phyloP scores from a whole-genome alignment of 495 filamentous ascomycete species.

The Penicillium paradoxum region DNA sequence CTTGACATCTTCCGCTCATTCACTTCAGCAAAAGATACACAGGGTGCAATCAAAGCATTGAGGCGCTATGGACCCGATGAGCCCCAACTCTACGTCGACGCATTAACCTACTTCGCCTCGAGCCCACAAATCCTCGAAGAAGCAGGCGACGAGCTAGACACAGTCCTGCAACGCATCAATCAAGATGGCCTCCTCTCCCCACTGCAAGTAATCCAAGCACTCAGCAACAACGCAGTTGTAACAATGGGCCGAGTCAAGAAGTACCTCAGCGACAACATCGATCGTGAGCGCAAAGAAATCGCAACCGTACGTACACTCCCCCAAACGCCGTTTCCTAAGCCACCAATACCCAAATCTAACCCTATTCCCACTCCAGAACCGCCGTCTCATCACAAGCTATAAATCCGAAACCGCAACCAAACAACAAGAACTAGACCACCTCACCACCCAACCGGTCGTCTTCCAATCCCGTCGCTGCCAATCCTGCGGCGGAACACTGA shows the following conservation, averaged over 20 bases:
- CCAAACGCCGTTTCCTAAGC: background rate
- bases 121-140: slow-evolving; percentile 76
- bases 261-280: slow-evolving; percentile 84
- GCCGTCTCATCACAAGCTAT: slow-evolving; percentile 76
- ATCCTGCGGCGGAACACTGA: slow-evolving; percentile 72
- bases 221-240: slow-evolving; percentile 78
- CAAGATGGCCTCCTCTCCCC: slow-evolving; percentile 91
- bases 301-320: slow-evolving; percentile 47
- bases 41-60: slow-evolving; percentile 81
- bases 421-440: slow-evolving; percentile 66
- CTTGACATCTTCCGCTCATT: slow-evolving; percentile 98
- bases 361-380: slow-evolving; percentile 51
- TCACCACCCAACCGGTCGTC: slow-evolving; percentile 73
- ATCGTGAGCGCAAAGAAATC: slow-evolving; percentile 82
- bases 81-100: slow-evolving; percentile 88
- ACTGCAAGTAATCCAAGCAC: slow-evolving; percentile 90
- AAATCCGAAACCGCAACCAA: slow-evolving; percentile 79
- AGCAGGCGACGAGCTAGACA: slow-evolving; percentile 74
- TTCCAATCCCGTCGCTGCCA: slow-evolving; percentile 87
- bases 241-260: slow-evolving; percentile 97
- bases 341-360: slow-evolving; percentile 14
- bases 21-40: slow-evolving; percentile 87
- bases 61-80: slow-evolving; percentile 88
- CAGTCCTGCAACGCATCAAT: slow-evolving; percentile 80
- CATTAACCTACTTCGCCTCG: slow-evolving; percentile 89